Conservation (phyloP, 2,329 filamentous ascomycete species). For the Fusarium sp. region DNA sequence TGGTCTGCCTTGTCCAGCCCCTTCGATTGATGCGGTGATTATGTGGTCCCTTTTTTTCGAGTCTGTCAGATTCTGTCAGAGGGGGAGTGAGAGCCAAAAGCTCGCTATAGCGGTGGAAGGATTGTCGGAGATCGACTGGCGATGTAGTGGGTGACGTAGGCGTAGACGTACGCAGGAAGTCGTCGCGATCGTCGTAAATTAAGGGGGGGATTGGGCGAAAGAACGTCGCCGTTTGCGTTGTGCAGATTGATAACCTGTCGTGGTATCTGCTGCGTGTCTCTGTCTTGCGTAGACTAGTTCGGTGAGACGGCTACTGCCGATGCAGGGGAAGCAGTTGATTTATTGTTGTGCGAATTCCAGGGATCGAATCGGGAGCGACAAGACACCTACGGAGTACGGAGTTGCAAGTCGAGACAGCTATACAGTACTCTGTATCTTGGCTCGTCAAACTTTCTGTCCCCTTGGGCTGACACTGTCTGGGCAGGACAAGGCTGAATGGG, state of each 20-base stretch:
- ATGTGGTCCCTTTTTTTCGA: conserved; percentile 14
- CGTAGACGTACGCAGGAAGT: conserved; percentile 18
- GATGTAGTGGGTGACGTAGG: conserved; percentile 7
- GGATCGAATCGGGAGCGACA: conserved; percentile 21
- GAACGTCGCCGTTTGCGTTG: conserved; percentile 18
- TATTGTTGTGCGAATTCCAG: conserved; percentile 25
- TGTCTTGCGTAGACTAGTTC: conserved; percentile 38
- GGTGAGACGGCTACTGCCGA: conserved; percentile 38
- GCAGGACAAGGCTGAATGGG: conserved; percentile 37
- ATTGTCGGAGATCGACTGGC: conserved; percentile 18
- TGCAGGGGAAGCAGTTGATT: conserved; percentile 40
- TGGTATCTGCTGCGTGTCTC: conserved; percentile 42
- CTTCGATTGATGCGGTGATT: conserved; percentile 30
- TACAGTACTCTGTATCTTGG: conserved; percentile 17
- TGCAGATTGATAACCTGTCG: conserved; percentile 15
- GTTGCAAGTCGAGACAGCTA: conserved; percentile 6
- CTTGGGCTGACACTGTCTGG: conserved; percentile 34
- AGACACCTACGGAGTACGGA: conserved; percentile 7
- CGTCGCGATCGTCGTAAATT: conserved; percentile 27
- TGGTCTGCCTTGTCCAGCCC: conserved; percentile 48
- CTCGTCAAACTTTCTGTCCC: conserved; percentile 30
- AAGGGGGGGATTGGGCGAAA: conserved; percentile 14
- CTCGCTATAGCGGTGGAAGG: conserved; percentile 18
- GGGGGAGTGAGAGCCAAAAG: conserved; percentile 19
- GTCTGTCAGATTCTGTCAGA: conserved; percentile 12